Percentiles rank a stretch among this genome's conserved stretches.
Conservation (phyloP, 768 basidiomycete species). For the Boletus pseudo-olivaceus region DNA sequence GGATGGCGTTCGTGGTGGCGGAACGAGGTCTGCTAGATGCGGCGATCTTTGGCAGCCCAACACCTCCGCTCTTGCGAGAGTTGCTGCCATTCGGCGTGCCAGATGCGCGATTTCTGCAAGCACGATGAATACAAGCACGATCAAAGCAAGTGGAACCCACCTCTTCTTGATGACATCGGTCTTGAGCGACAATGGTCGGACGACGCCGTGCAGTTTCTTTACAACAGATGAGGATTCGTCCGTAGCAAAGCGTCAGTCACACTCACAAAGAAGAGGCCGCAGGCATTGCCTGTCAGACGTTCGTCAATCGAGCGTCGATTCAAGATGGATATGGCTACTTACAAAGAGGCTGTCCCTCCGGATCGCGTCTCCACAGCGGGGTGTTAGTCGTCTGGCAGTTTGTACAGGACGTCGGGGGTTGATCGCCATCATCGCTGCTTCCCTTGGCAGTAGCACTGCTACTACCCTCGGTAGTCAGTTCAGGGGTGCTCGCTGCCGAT, state of each 20-base stretch:
- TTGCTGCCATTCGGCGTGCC: constrained; percentile 59
- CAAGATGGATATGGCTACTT: constrained; percentile 31
- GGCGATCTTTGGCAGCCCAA: constrained; percentile 71
- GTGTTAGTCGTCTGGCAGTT: constrained; percentile 97
- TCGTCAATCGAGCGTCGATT: constrained; percentile 16
- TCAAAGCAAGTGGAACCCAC: constrained; percentile 36
- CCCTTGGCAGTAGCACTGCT: constrained; percentile 35
- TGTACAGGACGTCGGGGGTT: constrained; percentile 79
- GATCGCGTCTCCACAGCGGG: constrained; percentile 88
- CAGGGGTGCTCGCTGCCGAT: constrained; percentile 68
- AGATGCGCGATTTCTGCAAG: constrained; percentile 71
- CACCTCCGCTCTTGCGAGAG: constrained; percentile 54
- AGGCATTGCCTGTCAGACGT: constrained; percentile 66
- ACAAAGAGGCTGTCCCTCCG: constrained; percentile 91
- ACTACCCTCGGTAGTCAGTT: constrained; percentile 38
- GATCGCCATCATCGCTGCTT: constrained; percentile 62
- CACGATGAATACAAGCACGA: neutral
- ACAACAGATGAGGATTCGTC: constrained; percentile 11
- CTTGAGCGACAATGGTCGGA: constrained; percentile 90
- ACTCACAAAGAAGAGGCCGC: constrained; percentile 89
- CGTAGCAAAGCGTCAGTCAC: neutral
- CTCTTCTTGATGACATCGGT: constrained; percentile 98
- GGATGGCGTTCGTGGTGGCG: constrained; percentile 56
- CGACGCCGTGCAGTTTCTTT: constrained; percentile 94
- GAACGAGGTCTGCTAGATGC: constrained; percentile 72